Base-by-base conservation (phyloP, 2,329 filamentous ascomycete species). In the Coleophoma eucalyptorum region DNA sequence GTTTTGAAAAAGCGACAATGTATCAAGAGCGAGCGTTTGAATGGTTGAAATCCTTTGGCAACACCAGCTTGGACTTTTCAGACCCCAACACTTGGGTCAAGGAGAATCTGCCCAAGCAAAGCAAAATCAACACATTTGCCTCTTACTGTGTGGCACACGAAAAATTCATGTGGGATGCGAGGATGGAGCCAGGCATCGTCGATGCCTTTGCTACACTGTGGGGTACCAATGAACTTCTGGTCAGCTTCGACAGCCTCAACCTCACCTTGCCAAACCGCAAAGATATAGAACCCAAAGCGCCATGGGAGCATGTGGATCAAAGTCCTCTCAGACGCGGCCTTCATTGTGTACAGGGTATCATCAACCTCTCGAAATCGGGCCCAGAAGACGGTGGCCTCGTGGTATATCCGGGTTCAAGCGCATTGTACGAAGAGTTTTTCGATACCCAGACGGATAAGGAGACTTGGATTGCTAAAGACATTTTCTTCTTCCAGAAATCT, bases 261-360 rank as follows among this genome's bases (percentile, higher is more conserved):
- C 51, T 72, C 31, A 69, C 68, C 1, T 54, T 72, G 3, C 69
- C 69, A 4, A 33, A 40, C 15, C 8, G 37, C 6, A 40, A 40
- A n/a, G 37, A 40, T 40, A n/a, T 57, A 3, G 50, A 58, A 0
- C 55, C 61, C 19, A 64, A 58, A 18, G 49, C 19, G 6, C 54
- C 67, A 1, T 73, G 71, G 70, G 63, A 65, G 19, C 70, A 73
- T 44, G 52, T 65, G 20, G 67, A 69, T 51, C 66, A 68, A 55
- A 52, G 43, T 35, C 65, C 63, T 2, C 35, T 55, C 10, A 49
- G 55, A 3, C 48, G 43, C 3, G 63, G 62, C 3, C 26, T 66
- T 34, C 62, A 61, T 33, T 67, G 65, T 44, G 56, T 65, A n/a
- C 65, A 65, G 45, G 65, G 65, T 12, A 58, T 66, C 21, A 48